Conservation (phyloP, 495 filamentous ascomycete species). For the Penicillium chermesinum region DNA sequence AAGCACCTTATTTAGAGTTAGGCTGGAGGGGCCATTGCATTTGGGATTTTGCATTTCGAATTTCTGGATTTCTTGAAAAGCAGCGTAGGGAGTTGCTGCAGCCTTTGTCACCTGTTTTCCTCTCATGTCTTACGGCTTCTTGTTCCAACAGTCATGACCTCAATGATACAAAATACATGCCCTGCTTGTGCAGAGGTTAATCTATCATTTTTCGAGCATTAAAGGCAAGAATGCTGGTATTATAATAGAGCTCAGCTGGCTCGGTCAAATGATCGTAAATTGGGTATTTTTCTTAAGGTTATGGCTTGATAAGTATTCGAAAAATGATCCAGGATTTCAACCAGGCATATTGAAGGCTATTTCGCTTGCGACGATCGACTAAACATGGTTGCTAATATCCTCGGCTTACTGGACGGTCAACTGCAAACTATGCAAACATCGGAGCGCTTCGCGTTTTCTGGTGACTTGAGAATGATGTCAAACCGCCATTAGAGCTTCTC, state of each 20-base stretch:
- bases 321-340: too few species aligned
- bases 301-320: too few species aligned
- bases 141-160: constrained; percentile 39
- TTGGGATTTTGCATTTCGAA: constrained; percentile 3
- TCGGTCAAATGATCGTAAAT: too few species aligned
- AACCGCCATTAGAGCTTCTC: constrained; percentile 20
- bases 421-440: constrained; percentile 39
- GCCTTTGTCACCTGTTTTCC: constrained; percentile 21
- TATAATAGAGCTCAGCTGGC: too few species aligned
- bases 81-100: constrained; percentile 24
- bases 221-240: too few species aligned
- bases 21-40: constrained; percentile 3
- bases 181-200: constrained; percentile 11
- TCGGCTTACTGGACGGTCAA: constrained; percentile 17
- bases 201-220: not conserved
- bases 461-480: constrained; percentile 40
- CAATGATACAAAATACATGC: constrained; percentile 36
- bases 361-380: not conserved
- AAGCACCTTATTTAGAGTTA: constrained; percentile 74
- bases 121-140: constrained; percentile 31
- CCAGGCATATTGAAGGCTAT: too few species aligned
- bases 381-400: not conserved
- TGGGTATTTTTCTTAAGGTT: too few species aligned
- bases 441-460: constrained; percentile 23
- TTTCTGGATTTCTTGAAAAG: constrained; percentile 5